These are phyloP conservation scores for Termitomyces sp. DNA, from an alignment of 1,284 basidiomycete species.

Conservation along the genomic window DNA sequence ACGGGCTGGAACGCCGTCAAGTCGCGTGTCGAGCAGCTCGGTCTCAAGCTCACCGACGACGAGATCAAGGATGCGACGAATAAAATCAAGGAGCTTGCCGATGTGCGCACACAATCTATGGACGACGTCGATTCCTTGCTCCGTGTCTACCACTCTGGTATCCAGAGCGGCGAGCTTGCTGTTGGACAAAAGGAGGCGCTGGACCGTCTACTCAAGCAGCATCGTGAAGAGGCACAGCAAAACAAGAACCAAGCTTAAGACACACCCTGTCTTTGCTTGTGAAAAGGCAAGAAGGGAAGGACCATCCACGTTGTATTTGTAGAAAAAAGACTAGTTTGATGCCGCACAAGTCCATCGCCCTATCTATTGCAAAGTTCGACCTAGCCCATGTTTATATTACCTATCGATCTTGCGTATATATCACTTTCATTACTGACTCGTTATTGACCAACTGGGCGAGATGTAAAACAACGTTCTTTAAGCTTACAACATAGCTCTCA, in stretches of 20 bases:
- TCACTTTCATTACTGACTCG: neutral
- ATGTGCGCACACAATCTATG: conserved; percentile 97
- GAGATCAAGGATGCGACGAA: conserved; percentile 97
- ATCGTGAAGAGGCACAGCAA: conserved; percentile 47
- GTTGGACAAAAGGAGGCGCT: conserved; percentile 86
- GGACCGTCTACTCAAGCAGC: conserved; percentile 74
- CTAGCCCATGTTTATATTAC: conserved; percentile 2
- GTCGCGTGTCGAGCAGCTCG: conserved; percentile 96
- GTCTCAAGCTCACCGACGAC: conserved; percentile 80
- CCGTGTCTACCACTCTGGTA: conserved; percentile 90
- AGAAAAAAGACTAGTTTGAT: conserved; percentile 11
- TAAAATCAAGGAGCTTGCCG: conserved; percentile 99
- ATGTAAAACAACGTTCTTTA: neutral
- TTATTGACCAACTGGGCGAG: too few species aligned
- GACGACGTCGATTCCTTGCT: conserved; percentile 98
- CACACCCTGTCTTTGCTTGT: neutral
- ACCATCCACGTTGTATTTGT: conserved; percentile 13
- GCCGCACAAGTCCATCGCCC: conserved; percentile 4
- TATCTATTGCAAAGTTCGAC: conserved; percentile 6
- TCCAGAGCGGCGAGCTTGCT: conserved; percentile 80
- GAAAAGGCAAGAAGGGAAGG: neutral
- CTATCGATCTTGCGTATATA: neutral
- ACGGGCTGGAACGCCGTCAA: conserved; percentile 99
- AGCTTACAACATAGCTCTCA: too few species aligned
- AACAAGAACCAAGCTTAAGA: conserved; percentile 3